A percentile compares a stretch with the other conserved stretches of the same genome.
phyloP scores from a whole-genome alignment of 2,329 filamentous ascomycete genomes.

The Aureobasidium sp. region DNA sequence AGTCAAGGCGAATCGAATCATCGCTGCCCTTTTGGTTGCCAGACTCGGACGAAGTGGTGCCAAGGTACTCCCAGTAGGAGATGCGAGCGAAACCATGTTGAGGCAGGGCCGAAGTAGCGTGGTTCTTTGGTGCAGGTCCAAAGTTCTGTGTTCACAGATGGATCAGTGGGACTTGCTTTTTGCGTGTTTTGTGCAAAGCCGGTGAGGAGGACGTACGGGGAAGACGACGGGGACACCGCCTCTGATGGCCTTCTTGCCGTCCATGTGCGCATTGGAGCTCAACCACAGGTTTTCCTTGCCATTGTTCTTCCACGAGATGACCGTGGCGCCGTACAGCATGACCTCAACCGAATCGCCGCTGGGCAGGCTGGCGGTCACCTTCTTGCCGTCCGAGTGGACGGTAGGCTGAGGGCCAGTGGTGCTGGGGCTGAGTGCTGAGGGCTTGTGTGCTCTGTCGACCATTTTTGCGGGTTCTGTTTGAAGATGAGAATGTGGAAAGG shows the following conservation, averaged over 20 bases:
- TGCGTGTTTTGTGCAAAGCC: no score
- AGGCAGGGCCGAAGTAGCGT: constrained; percentile 70
- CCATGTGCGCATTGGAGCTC: constrained; percentile 69
- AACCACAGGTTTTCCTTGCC: constrained; percentile 78
- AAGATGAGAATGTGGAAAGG: background rate
- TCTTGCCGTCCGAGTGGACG: constrained; percentile 64
- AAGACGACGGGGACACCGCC: constrained; percentile 92
- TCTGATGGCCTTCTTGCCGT: constrained; percentile 82
- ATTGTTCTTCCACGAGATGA: constrained; percentile 86
- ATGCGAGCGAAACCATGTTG: constrained; percentile 94
- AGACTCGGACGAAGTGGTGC: constrained; percentile 68
- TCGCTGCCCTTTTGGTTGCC: constrained; percentile 41
- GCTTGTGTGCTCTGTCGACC: constrained; percentile 83
- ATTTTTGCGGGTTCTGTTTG: constrained; percentile 34
- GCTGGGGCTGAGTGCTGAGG: constrained; percentile 64
- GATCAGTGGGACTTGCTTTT: background rate
- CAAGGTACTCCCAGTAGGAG: constrained; percentile 87
- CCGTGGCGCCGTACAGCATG: constrained; percentile 84
- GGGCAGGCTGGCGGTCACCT: constrained; percentile 72
- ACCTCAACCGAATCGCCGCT: constrained; percentile 82
- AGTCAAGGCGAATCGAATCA: constrained; percentile 84
- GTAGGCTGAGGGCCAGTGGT: constrained; percentile 61
- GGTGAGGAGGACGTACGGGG: constrained; percentile 54
- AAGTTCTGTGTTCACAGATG: constrained; percentile 57
- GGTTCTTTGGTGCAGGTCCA: constrained; percentile 69